Evolutionary conservation across 164 flowering plant genomes (phyloP).

Genomic region (Buxus sempervirens): DNA sequence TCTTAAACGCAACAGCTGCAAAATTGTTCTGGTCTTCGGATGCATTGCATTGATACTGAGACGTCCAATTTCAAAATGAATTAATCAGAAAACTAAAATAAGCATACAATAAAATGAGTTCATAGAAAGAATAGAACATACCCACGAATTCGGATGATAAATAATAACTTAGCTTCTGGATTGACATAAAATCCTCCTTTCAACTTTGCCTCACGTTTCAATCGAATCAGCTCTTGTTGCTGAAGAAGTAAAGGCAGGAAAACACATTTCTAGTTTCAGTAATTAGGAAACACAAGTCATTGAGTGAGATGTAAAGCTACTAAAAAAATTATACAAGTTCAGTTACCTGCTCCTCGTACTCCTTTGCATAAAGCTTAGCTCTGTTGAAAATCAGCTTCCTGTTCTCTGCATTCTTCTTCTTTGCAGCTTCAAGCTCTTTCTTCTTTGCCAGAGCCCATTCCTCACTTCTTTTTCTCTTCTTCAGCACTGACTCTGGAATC

Average conservation of each 20-base stretch:
- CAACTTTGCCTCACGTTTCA: conserved; percentile 62
- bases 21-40: too few relatives aligned
- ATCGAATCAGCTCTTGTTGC: conserved; percentile 43
- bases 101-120: too few relatives aligned
- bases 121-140: conserved; percentile 24
- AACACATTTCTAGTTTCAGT: neutral
- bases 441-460: conserved; percentile 52
- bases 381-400: conserved; percentile 46
- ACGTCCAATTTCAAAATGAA: too few relatives aligned
- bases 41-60: conserved; percentile 71
- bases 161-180: conserved; percentile 57
- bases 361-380: conserved; percentile 44
- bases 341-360: conserved; percentile 40
- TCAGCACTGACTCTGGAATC: conserved; percentile 57
- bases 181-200: conserved; percentile 61
- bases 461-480: conserved; percentile 53
- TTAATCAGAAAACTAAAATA: too few relatives aligned
- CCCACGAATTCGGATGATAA: conserved; percentile 68
- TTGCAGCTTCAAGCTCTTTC: conserved; percentile 26
- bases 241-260: conserved; percentile 9
- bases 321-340: too few relatives aligned
- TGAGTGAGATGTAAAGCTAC: too few relatives aligned
- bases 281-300: too few relatives aligned
- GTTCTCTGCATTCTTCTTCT: conserved; percentile 44
- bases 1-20: too few relatives aligned